A percentile compares a stretch with the other conserved stretches of the same genome.
These are phyloP conservation scores for Lonicera japonica DNA, from an alignment of 129 eudicot genomes.

Conservation along the genomic window DNA sequence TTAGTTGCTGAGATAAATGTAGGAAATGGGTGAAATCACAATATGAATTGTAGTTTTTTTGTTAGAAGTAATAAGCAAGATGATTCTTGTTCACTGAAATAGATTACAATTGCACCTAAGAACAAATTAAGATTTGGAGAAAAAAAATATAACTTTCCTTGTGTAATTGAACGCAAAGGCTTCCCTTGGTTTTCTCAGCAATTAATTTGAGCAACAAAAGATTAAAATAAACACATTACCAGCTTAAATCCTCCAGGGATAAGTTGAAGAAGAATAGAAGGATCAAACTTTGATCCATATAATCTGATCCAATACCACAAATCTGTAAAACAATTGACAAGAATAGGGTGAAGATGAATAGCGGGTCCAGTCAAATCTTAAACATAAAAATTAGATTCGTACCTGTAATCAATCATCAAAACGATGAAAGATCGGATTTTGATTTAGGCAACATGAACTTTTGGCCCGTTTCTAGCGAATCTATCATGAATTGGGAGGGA, in stretches of 20 bases:
- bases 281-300: background rate
- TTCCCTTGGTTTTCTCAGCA: background rate
- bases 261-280: no score
- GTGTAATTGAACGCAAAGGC: background rate
- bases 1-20: no score
- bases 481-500: no score
- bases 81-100: background rate
- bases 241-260: background rate
- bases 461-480: no score
- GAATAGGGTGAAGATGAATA: background rate
- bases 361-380: background rate
- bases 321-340: background rate
- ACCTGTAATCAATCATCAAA: slow-evolving; percentile 4
- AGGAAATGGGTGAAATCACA: background rate
- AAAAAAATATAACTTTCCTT: background rate
- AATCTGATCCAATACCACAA: background rate
- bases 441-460: background rate
- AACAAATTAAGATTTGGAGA: no score
- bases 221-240: background rate
- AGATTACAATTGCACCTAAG: background rate
- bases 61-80: no score
- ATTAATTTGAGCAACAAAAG: background rate
- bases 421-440: background rate
- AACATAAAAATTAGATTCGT: background rate
- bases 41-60: background rate